Evolutionary conservation across 768 basidiomycete species (phyloP).

Genomic region (Lactarius indigo): DNA sequence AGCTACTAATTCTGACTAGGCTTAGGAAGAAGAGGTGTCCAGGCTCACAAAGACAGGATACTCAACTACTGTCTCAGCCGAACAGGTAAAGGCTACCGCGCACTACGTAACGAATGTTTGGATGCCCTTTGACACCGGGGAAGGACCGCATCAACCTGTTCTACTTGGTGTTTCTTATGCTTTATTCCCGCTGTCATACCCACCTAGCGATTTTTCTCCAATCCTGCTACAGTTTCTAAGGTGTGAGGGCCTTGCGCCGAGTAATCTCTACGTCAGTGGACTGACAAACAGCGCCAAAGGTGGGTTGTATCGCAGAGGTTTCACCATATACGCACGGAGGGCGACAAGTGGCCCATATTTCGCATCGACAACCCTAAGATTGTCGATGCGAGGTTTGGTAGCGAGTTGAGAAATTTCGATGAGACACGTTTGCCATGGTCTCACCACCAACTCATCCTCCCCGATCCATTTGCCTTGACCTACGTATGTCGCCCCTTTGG

Average conservation of each 20-base stretch:
- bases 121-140: constrained; percentile 17
- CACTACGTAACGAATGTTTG: constrained; percentile 8
- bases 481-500: constrained; percentile 7
- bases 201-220: constrained; percentile 10
- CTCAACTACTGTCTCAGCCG: constrained; percentile 5
- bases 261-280: too few species aligned
- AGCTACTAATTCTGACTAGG: background rate
- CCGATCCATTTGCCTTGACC: constrained; percentile 23
- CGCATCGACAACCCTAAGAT: constrained; percentile 11
- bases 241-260: constrained; percentile 5
- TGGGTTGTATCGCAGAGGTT: constrained; percentile 22
- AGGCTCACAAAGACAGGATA: background rate
- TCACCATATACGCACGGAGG: constrained; percentile 2
- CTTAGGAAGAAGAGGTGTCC: constrained; percentile 16
- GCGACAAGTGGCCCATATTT: constrained; percentile 15
- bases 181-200: background rate
- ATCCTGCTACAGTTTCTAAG: constrained; percentile 19
- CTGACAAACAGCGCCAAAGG: constrained; percentile 4
- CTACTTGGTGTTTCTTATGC: constrained; percentile 18
- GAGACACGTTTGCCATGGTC: constrained; percentile 16
- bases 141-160: constrained; percentile 7
- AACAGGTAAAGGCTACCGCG: constrained; percentile 11
- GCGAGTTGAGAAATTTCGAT: constrained; percentile 9
- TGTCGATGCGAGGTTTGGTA: background rate
- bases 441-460: constrained; percentile 24